A percentile compares a stretch with the other conserved stretches of the same genome.
These are phyloP conservation scores for Talaromyces atroroseus DNA, from an alignment of 2,329 filamentous ascomycete genomes.

Conservation along the genomic window DNA sequence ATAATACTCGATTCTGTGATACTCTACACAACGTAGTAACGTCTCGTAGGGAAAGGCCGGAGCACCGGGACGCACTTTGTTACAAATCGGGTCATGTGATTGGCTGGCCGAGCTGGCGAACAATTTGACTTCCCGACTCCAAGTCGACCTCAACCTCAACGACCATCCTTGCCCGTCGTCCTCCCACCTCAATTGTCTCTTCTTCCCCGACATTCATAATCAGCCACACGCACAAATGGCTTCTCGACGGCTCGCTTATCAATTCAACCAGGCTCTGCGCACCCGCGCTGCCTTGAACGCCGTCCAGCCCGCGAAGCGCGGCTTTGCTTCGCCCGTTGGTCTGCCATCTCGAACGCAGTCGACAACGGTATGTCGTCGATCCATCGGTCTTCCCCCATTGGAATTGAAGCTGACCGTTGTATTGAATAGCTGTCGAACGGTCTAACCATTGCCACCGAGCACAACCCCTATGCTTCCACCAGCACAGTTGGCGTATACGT, in stretches of 20 bases:
- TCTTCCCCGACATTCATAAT: constrained; percentile 33
- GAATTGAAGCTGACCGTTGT: constrained; percentile 1
- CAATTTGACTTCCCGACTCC: constrained; percentile 44
- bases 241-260: constrained; percentile 94
- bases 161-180: constrained; percentile 32
- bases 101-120: constrained; percentile 35
- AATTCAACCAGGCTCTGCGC: constrained; percentile 85
- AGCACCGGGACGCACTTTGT: constrained; percentile 30
- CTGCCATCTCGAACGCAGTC: constrained; percentile 79
- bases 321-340: constrained; percentile 78
- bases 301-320: constrained; percentile 71
- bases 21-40: no score
- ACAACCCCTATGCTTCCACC: constrained; percentile 97
- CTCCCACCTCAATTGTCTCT: constrained; percentile 43
- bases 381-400: not conserved
- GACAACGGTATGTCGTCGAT: constrained; percentile 64
- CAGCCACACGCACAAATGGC: constrained; percentile 61
- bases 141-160: constrained; percentile 32
- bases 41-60: constrained; percentile 14
- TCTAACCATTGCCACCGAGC: constrained; percentile 85
- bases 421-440: constrained; percentile 23
- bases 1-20: not conserved
- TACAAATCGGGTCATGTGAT: constrained; percentile 42
- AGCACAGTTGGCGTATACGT: constrained; percentile 99
- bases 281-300: constrained; percentile 77